Percentiles rank a stretch among this genome's conserved stretches.
These are phyloP conservation scores for Wolfiporia cocos DNA, from an alignment of 1,284 basidiomycete genomes.

Conservation along the genomic window DNA sequence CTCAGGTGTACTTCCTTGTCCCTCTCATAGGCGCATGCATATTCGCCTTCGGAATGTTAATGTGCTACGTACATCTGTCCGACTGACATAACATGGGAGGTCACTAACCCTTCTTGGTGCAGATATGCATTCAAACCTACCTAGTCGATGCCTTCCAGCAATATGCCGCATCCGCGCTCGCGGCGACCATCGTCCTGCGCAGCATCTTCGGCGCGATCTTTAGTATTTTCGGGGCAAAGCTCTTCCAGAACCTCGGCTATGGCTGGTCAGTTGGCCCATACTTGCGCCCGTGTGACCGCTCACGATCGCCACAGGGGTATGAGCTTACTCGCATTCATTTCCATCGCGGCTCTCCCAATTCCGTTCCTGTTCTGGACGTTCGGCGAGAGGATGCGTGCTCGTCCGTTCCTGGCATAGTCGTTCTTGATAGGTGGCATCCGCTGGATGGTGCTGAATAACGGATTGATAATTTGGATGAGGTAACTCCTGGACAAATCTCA, in stretches of 20 bases:
- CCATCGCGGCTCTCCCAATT: slow-evolving; percentile 6
- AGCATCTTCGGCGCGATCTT: slow-evolving; percentile 7
- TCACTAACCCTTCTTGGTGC: too few relatives aligned
- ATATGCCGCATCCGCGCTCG: slow-evolving; percentile 9
- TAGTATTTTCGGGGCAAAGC: slow-evolving; percentile 6
- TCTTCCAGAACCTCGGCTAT: slow-evolving; percentile 6
- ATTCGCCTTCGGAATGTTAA: slow-evolving; percentile 10
- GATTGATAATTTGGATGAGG: too few relatives aligned
- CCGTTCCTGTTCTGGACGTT: slow-evolving; percentile 7
- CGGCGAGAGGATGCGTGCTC: slow-evolving; percentile 6
- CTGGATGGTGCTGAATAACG: too few relatives aligned
- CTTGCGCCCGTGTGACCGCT: not conserved
- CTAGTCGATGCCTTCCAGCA: slow-evolving; percentile 8
- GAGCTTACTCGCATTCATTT: slow-evolving; percentile 8
- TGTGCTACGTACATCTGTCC: slow-evolving; percentile 8
- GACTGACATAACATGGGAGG: too few relatives aligned
- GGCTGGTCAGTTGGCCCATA: slow-evolving; percentile 5
- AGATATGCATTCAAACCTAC: slow-evolving; percentile 10
- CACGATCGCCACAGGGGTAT: slow-evolving; percentile 4
- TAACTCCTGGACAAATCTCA: too few relatives aligned
- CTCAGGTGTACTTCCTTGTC: slow-evolving; percentile 7
- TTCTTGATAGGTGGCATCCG: too few relatives aligned
- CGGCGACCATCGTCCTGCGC: slow-evolving; percentile 7
- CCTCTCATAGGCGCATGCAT: slow-evolving; percentile 9
- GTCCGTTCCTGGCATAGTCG: slow-evolving; percentile 5